Conservation (phyloP, 2,329 filamentous ascomycete genomes). For the Lachnellula hyalina region DNA sequence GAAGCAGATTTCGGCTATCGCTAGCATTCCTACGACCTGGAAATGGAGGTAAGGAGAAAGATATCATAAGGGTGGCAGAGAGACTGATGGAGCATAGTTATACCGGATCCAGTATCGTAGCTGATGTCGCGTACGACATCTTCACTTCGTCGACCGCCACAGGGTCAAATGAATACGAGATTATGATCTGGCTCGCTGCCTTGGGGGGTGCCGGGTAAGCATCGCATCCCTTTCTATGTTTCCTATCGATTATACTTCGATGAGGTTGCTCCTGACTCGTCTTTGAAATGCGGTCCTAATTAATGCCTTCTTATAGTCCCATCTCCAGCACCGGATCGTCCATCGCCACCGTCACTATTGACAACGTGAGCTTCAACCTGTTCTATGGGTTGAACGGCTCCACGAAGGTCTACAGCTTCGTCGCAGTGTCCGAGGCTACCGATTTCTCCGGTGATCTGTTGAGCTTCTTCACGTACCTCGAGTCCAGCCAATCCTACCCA, state of each 20-base stretch:
- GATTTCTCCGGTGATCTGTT: constrained; percentile 52
- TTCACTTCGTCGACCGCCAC: constrained; percentile 48
- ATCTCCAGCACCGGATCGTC: constrained; percentile 48
- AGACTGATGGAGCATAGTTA: constrained; percentile 32
- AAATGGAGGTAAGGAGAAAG: constrained; percentile 34
- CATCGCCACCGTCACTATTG: constrained; percentile 49
- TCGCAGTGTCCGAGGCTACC: constrained; percentile 40
- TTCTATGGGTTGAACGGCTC: constrained; percentile 52
- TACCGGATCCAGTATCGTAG: constrained; percentile 43
- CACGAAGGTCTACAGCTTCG: constrained; percentile 57
- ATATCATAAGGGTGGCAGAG: no score
- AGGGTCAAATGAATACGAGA: constrained; percentile 44
- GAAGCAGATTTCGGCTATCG: constrained; percentile 33
- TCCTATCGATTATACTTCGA: no score
- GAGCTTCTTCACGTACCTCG: constrained; percentile 52
- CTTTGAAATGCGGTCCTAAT: no score
- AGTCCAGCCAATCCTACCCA: constrained; percentile 41
- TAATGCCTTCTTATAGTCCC: constrained; percentile 27
- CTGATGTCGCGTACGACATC: constrained; percentile 57
- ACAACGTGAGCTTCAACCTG: constrained; percentile 48
- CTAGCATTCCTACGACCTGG: constrained; percentile 35
- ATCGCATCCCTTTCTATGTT: no score
- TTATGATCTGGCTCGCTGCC: constrained; percentile 60
- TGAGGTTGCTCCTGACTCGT: no score
- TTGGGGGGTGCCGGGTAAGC: constrained; percentile 45